phyloP scores from a whole-genome alignment of 208 protist genomes.

The Novymonas esmeraldas region DNA sequence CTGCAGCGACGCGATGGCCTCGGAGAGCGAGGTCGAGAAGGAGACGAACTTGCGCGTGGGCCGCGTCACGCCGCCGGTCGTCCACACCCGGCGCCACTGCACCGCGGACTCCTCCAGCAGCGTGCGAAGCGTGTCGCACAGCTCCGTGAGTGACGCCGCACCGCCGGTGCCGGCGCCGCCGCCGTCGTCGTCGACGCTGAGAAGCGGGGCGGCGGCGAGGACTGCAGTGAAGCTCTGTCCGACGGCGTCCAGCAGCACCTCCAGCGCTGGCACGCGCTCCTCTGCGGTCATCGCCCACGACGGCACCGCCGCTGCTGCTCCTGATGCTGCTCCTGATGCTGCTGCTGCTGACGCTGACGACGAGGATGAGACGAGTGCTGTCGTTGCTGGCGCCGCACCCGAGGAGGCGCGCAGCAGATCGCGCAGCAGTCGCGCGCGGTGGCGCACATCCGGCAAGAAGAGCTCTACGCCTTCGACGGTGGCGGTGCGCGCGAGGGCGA shows the following conservation, averaged over 20 bases:
- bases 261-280: constrained; percentile 36
- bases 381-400: too few relatives aligned
- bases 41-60: constrained; percentile 6
- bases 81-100: constrained; percentile 33
- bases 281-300: constrained; percentile 2
- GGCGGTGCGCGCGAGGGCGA: constrained; percentile 47
- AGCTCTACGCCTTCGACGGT: constrained; percentile 75
- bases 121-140: constrained; percentile 37
- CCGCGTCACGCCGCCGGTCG: background rate
- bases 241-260: constrained; percentile 39
- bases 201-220: constrained; percentile 34
- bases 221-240: constrained; percentile 38
- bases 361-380: background rate
- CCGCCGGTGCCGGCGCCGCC: background rate
- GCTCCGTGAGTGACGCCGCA: constrained; percentile 32
- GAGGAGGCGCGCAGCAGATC: constrained; percentile 54
- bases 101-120: constrained; percentile 45
- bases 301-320: background rate
- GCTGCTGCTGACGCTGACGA: background rate
- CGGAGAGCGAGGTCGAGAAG: constrained; percentile 38
- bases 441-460: constrained; percentile 67
- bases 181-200: constrained; percentile 20
- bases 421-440: constrained; percentile 62
- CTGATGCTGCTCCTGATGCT: too few relatives aligned
- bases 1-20: constrained; percentile 69